Conservation (phyloP, 768 basidiomycete genomes). For the Suillus plorans region DNA sequence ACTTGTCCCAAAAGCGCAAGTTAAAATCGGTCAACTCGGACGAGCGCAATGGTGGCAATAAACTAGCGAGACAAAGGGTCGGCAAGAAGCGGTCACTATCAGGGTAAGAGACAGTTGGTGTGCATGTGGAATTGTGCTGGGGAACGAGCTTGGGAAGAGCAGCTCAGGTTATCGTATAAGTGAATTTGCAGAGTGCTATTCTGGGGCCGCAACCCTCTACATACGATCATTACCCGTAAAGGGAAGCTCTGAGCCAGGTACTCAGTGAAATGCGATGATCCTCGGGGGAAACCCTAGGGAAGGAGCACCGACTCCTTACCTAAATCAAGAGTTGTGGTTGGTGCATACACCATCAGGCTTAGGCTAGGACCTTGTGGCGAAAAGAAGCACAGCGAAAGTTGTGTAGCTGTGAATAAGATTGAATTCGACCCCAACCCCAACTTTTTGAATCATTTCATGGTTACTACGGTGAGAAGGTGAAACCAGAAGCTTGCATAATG, state of each 20-base stretch:
- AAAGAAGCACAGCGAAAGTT: neutral
- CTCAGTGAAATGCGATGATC: neutral
- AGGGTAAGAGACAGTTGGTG: neutral
- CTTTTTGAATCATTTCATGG: neutral
- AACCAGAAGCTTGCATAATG: neutral
- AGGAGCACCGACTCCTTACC: neutral
- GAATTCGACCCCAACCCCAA: neutral
- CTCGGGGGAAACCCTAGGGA: neutral
- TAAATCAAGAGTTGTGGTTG: neutral
- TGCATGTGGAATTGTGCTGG: neutral
- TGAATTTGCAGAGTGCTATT: neutral
- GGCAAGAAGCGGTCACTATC: neutral
- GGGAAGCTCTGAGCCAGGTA: neutral
- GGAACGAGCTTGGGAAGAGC: neutral
- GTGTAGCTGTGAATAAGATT: neutral
- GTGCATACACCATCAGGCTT: neutral
- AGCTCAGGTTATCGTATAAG: neutral
- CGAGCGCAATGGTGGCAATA: neutral
- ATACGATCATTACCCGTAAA: neutral
- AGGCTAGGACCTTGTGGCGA: neutral
- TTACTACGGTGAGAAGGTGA: neutral
- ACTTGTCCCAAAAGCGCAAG: neutral
- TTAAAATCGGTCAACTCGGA: neutral
- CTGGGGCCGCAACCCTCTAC: neutral
- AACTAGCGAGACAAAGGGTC: neutral